Evolutionary conservation across 2,329 filamentous ascomycete genomes (phyloP), one percentile per base, ranked within the genome.

Genomic region (Fusarium sp.): DNA sequence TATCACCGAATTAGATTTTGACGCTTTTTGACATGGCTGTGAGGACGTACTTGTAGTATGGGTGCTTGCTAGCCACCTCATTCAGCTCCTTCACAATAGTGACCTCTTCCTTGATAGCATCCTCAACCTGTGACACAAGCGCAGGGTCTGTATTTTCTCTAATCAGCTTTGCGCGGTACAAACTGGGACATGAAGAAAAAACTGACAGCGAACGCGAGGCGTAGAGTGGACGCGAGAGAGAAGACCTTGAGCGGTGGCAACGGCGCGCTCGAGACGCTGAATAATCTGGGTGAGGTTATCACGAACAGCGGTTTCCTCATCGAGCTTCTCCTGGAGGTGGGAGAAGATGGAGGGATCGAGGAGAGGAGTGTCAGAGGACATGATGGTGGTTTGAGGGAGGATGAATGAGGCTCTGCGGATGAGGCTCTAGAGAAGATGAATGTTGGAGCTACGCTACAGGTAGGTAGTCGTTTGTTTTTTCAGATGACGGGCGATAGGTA

Each of bases 161-260:
- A 26, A 38, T 62, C 28, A 71, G 48, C 31, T 28, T 24, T 31
- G 31, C 10, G 14, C 33, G 51, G 39, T 26, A 31, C 30, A 41
- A 28, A 4, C 20, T 30, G 12, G 22, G n/a, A 39, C 7, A 39
- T 22, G 26, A 26, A 26, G 55, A 59, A 61, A 62, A 64, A 61
- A 82, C 85, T 71, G 78, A 88, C 87, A 88, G 72, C 86, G 84
- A 28, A 85, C 80, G 68, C 91, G 89, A 18, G 94, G 91, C 9
- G 95, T 97, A 5, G 95, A 96, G 83, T 99, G 96, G 55, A 96
- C 94, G 79, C 94, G 89, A 41, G 95, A 96, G 56, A 98, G 89
- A 60, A 95, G 89, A 48, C 95, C 94, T 78, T 95, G 93, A 28
- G 92, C 92, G 70, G 91, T 91, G 77, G 93, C 90, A 72, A 93